Base-by-base conservation (phyloP, 2,329 filamentous ascomycete species). In the Dothideomycetes sp. region DNA sequence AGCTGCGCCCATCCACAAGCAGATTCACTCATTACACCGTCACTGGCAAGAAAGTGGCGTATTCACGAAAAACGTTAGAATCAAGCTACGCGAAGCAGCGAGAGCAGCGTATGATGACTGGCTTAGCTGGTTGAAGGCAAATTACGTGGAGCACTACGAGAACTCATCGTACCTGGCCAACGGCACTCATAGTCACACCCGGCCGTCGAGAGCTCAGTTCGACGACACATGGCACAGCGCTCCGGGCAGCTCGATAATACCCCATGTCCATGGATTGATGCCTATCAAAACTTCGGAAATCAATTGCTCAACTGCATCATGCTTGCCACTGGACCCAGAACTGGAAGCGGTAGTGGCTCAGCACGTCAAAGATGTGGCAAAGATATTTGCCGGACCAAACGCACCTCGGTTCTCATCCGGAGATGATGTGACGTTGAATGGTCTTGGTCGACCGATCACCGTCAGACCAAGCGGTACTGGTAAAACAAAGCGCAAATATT, bases 31-130 rank as follows among this genome's bases (percentile, higher is more conserved):
- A 14, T 30, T 46, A 8, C 32, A 41, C 4, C 14, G 34, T 18
- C 24, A 19, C n/a, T 46, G 38, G 41, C 37, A 37, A 14, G 16
- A 38, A 3, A 29, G 36, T 27, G 24, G 27, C 22, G 12, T 37
- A 3, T 44, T 46, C 34, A 42, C 42, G 10, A 38, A 36, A 12
- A 32, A 37, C 17, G 22, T 39, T 14, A 34, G 36, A 12, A 38
- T 46, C 19, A 10, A 29, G 16, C 31, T 44, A 4, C 44, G 44
- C 12, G 34, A 22, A 9, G 15, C 34, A 11, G 44, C 36, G 8
- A 41, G 44, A 10, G 19, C 33, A 7, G 32, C 38, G 8, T 46
- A 46, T 16, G 15, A 10, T 9, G 8, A 5, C 3, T 46, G 41
- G 41, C 33, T 43, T 5, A 19, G 19, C 9, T 43, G 38, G 44